Base-by-base conservation (phyloP, 176 grass and related monocot genomes). In the Cenchrus americanus region DNA sequence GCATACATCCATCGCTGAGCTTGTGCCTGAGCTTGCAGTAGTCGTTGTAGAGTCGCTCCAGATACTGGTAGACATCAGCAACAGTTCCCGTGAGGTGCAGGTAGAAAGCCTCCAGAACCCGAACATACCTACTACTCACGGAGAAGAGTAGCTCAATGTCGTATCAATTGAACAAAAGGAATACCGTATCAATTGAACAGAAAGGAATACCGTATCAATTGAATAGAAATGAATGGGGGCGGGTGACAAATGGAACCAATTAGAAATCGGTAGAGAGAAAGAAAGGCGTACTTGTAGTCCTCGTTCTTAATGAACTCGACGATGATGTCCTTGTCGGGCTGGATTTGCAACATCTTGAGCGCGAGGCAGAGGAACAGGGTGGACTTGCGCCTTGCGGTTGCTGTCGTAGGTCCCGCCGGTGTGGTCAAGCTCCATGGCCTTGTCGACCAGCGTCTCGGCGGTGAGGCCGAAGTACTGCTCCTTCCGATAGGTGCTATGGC, bases 311-410 rank as follows among this genome's bases (percentile, higher is more conserved):
- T 98, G 77, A 98, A 98, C 80, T 98, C 96, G 10, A 98, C 96
- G 30, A 98, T 87, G 52, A 98, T 98, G 61, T 98, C 96, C 83
- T 98, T 98, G 58, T 96, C 91, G 5, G 93, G 96, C 78, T 98
- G 96, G 91, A 98, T 98, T 89, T 98, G 96, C 52, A 98, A 93
- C 96, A 98, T 98, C 93, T 98, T 98, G 81, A 98, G 82, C 7
- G 94, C 30, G 72, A 98, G 93, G 63, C 96, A 96, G n/a, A 97
- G 80, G 82, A 97, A 97, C 18, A 86, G 86, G 37, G 95, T 90
- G 62, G 95, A 92, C 72, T 62, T 94, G 65, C 95, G 88, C n/a
- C n/a, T n/a, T n/a, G n/a, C n/a, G n/a, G 78, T 59, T 94, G 48
- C 95, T 92, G 5, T 92, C 95, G 76, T 82, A 86, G 41, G 92